These are phyloP conservation scores for Erysiphe pulchra DNA, from an alignment of 2,329 filamentous ascomycete species.

Conservation along the genomic window DNA sequence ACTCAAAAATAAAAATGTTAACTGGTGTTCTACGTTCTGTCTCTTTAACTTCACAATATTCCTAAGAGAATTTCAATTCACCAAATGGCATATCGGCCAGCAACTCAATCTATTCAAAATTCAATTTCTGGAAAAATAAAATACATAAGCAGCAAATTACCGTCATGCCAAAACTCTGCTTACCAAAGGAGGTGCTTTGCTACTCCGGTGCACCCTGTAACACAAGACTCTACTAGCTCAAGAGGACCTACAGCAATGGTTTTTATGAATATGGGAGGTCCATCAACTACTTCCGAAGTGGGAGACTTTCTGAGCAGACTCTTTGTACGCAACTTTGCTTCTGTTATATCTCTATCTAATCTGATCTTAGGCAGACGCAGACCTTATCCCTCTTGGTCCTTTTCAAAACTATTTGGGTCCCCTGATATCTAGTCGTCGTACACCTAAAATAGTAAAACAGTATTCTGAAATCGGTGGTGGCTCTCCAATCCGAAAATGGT, in stretches of 20 bases:
- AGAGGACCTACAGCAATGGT: constrained; percentile 91
- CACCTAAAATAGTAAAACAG: constrained; percentile 89
- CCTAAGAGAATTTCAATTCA: no score
- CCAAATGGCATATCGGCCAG: no score
- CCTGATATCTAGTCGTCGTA: constrained; percentile 61
- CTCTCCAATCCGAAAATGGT: constrained; percentile 97
- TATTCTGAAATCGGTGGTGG: constrained; percentile 88
- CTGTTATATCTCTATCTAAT: constrained; percentile 1
- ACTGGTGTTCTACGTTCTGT: no score
- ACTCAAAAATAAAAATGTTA: no score
- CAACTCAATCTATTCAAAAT: no score
- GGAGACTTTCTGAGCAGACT: constrained; percentile 70
- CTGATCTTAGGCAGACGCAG: constrained; percentile 47
- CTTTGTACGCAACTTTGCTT: constrained; percentile 38
- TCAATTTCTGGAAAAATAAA: no score
- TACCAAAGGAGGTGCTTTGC: constrained; percentile 23
- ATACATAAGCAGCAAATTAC: no score
- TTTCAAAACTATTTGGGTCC: constrained; percentile 79
- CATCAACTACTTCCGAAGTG: constrained; percentile 69
- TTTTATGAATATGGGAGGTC: constrained; percentile 97
- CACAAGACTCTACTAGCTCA: constrained; percentile 35
- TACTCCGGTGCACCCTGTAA: constrained; percentile 48
- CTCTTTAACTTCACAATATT: no score
- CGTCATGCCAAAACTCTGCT: constrained; percentile 1
- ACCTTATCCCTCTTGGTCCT: constrained; percentile 83